These are phyloP conservation scores for Podila minutissima DNA, from an alignment of 192 early-diverging fungal species.

Conservation along the genomic window DNA sequence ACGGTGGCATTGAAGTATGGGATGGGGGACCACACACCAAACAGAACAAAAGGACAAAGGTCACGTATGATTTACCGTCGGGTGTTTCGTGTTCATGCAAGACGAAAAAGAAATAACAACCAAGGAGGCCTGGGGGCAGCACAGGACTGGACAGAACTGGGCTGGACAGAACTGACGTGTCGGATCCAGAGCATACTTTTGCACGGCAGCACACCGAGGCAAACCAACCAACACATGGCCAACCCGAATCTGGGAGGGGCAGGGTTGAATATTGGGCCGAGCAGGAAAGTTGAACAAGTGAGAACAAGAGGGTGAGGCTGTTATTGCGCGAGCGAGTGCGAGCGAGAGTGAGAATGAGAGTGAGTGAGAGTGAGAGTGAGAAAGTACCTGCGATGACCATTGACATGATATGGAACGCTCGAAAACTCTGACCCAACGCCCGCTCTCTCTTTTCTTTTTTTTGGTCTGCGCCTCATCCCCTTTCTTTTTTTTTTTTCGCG, in stretches of 20 bases:
- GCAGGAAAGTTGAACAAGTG: background rate
- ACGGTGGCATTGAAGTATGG: too few relatives aligned
- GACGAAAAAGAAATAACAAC: background rate
- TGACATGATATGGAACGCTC: background rate
- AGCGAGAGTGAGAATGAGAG: background rate
- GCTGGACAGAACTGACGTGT: too few relatives aligned
- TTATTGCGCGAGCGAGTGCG: background rate
- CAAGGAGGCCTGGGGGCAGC: background rate
- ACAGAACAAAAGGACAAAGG: too few relatives aligned
- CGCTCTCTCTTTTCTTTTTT: background rate
- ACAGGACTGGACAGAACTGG: too few relatives aligned
- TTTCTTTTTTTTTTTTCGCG: conserved; percentile 1
- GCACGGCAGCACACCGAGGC: too few relatives aligned
- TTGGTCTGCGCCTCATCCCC: background rate
- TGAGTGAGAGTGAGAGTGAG: background rate
- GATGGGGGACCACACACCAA: too few relatives aligned
- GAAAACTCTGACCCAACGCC: background rate
- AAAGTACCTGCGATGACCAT: background rate
- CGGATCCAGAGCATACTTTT: too few relatives aligned
- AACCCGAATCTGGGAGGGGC: too few relatives aligned
- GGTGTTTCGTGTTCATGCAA: background rate
- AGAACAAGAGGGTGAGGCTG: background rate
- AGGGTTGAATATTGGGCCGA: too few relatives aligned
- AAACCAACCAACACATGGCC: too few relatives aligned
- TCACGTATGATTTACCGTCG: too few relatives aligned